These are phyloP conservation scores for Lepidium didymum DNA, from an alignment of 345 rosid species.

Conservation along the genomic window DNA sequence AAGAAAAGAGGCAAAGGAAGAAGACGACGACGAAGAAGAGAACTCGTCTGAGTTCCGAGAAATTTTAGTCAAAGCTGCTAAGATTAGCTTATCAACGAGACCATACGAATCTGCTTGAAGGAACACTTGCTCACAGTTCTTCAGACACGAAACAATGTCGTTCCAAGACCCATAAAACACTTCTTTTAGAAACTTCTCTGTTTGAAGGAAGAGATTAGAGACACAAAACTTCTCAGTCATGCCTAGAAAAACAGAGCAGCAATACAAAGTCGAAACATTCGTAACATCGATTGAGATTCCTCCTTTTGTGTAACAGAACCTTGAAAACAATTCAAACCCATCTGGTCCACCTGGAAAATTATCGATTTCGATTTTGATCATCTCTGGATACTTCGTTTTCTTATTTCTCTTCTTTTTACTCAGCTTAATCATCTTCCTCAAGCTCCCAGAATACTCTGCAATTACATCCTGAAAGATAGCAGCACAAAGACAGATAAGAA, in stretches of 20 bases:
- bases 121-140: constrained; percentile 50
- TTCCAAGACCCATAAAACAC: constrained; percentile 50
- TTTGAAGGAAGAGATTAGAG: constrained; percentile 46
- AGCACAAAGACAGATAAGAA: neutral
- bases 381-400: constrained; percentile 12
- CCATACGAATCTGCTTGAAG: constrained; percentile 49
- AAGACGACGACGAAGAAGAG: constrained; percentile 37
- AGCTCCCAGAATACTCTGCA: constrained; percentile 39
- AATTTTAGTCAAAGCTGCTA: constrained; percentile 40
- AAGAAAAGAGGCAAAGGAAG: constrained; percentile 21
- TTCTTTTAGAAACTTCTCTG: constrained; percentile 46
- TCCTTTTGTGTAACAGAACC: constrained; percentile 55
- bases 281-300: constrained; percentile 37
- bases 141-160: constrained; percentile 45
- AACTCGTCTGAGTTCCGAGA: constrained; percentile 39
- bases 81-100: constrained; percentile 40
- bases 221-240: constrained; percentile 48
- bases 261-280: constrained; percentile 47
- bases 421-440: constrained; percentile 50
- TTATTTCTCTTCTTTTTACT: constrained; percentile 34
- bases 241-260: constrained; percentile 51
- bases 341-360: constrained; percentile 63
- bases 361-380: constrained; percentile 35
- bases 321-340: constrained; percentile 61
- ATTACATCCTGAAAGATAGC: constrained; percentile 40